Evolutionary conservation across 208 protist species (phyloP), one percentile per base, ranked within the genome.

Genomic region (Giardia duodenalis): DNA sequence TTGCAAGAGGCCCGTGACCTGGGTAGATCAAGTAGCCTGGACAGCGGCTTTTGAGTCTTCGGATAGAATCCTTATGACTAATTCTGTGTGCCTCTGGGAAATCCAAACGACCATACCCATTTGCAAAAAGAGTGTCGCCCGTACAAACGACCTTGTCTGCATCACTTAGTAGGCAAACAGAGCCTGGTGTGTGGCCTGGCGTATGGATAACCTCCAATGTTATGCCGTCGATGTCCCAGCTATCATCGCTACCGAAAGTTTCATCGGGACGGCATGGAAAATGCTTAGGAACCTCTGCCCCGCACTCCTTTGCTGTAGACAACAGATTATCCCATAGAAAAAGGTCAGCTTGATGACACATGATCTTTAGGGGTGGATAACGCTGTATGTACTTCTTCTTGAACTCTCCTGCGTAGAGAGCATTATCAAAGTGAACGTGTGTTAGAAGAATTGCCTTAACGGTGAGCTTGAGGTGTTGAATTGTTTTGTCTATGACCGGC

Each of bases 381-480:
- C 57, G 57, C 30, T 76, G 57, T 10, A 30, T 39, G 57, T 30
- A 76, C 19, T 10, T 30, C 30, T 76, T 76, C 30, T 76, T 10
- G 57, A 76, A 30, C 19, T 30, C 57, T 39, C 57, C 57, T 10
- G 30, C 30, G 19, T 30, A 10, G 30, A 39, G 10, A 10, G 57
- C 57, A 30, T 76, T 76, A 76, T 76, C 57, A 30, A 76, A 10
- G 30, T 76, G 57, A 10, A 76, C 19, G 57, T 76, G 57, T 30
- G 57, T 76, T 30, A 76, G 57, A 76, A 76, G 57, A 30, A 76
- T 76, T 39, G 57, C 57, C 57, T 76, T 76, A 76, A 76, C 57
- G 30, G 10, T 76, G 57, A 76, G 57, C 19, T 76, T 30, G 57
- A 39, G 10, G 10, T 10, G 10, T 10, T 76, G 30, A 76, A 76